A percentile compares a stretch with the other conserved stretches of the same genome.
phyloP scores from a whole-genome alignment of 2,329 filamentous ascomycete genomes.

The Boeremia exigua region DNA sequence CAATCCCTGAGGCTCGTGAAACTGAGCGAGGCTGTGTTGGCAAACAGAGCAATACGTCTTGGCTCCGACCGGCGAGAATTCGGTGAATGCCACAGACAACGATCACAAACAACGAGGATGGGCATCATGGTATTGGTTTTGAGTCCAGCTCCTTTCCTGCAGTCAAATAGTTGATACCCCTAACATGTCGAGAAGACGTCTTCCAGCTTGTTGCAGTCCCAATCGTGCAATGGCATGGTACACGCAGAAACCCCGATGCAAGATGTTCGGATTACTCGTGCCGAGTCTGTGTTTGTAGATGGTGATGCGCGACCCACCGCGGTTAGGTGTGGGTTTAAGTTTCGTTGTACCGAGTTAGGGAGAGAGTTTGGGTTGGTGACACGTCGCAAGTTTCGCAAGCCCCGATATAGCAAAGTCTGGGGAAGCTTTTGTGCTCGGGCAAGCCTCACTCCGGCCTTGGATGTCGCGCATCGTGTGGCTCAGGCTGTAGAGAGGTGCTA shows the following conservation, averaged over 20 bases:
- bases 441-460: constrained; percentile 26
- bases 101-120: too few relatives aligned
- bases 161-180: too few relatives aligned
- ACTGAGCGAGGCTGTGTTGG: constrained; percentile 25
- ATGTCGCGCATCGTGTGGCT: constrained; percentile 17
- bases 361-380: constrained; percentile 34
- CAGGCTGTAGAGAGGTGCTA: constrained; percentile 5
- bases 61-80: background rate
- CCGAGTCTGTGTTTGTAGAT: constrained; percentile 18
- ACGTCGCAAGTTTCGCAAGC: constrained; percentile 41
- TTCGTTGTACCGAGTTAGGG: constrained; percentile 29
- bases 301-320: constrained; percentile 23
- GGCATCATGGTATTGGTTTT: too few relatives aligned
- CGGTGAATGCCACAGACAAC: background rate
- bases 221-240: background rate
- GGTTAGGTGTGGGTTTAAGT: constrained; percentile 23
- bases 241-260: constrained; percentile 5
- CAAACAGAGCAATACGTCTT: background rate
- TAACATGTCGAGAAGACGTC: background rate
- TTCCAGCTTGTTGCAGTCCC: background rate
- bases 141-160: too few relatives aligned
- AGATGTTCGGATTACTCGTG: constrained; percentile 9
- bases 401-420: constrained; percentile 22
- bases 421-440: constrained; percentile 28
- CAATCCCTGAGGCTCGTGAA: constrained; percentile 27